Percentiles rank a stretch among this genome's conserved stretches.
Evolutionary conservation across 2,329 filamentous ascomycete species (phyloP).

Genomic region (Phymatotrichopsis omnivora): DNA sequence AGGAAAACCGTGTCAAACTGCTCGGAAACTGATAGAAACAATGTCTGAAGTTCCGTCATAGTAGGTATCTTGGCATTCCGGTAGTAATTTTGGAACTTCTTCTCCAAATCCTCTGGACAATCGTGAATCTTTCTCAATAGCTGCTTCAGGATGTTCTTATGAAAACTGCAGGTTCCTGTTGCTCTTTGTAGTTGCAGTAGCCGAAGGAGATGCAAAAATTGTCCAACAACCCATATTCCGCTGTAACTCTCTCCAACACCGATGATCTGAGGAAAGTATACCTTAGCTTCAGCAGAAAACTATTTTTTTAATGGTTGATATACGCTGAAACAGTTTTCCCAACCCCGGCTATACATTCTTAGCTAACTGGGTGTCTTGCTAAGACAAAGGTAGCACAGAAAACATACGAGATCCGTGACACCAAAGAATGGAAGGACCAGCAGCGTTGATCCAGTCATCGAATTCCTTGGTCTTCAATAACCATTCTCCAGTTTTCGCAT

Average conservation of each 20-base stretch:
- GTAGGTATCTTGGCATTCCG: background rate
- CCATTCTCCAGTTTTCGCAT: background rate
- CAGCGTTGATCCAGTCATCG: background rate
- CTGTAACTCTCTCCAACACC: background rate
- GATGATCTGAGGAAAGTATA: constrained; percentile 5
- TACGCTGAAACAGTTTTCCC: constrained; percentile 11
- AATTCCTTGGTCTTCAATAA: background rate
- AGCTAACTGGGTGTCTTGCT: background rate
- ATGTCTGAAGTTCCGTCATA: background rate
- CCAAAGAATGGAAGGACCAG: background rate
- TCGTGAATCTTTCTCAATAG: background rate
- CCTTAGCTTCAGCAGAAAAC: no score
- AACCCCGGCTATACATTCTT: constrained; percentile 1
- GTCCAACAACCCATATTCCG: background rate
- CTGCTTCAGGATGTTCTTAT: constrained; percentile 1
- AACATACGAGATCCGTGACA: constrained; percentile 4
- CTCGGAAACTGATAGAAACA: background rate
- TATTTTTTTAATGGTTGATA: background rate
- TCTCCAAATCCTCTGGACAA: background rate
- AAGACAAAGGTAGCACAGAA: no score
- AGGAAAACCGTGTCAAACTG: constrained; percentile 1
- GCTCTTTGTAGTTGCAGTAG: constrained; percentile 7
- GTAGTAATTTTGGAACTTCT: background rate
- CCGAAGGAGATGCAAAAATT: background rate
- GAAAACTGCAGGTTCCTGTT: background rate